Base-by-base conservation (phyloP, 176 grass and related monocot species). In the Urochloa ruziziensis region DNA sequence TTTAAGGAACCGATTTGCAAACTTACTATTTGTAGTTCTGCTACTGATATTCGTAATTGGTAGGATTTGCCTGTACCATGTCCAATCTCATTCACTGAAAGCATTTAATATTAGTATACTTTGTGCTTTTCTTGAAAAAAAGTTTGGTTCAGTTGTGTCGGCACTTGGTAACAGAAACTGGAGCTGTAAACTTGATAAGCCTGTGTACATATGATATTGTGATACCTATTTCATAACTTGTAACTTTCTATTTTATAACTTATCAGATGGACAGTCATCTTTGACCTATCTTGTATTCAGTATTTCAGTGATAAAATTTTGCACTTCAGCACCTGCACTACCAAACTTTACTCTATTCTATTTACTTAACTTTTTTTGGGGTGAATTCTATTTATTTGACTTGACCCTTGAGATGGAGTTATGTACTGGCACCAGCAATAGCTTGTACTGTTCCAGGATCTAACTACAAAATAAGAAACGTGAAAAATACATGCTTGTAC, bases 1-100 rank as follows among this genome's bases (percentile, higher is more conserved):
- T 79, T 35, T 88, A 40, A 49, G 72, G 42, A 71, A 71, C 16
- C 37, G 44, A 81, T 74, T 68, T 46, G 1, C 28, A 57, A 64
- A 74, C 17, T 75, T 65, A 21, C 54, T 34, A 74, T 42, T 25
- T 69, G 7, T 42, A 39, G 70, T 58, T 57, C 51, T 62, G 3
- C n/a, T n/a, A n/a, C n/a, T n/a, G n/a, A n/a, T n/a, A n/a, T n/a
- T n/a, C n/a, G n/a, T n/a, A n/a, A n/a, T n/a, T n/a, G n/a, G n/a
- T n/a, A n/a, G n/a, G 44, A 81, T 74, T 68, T 40, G 39, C 39
- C 4, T 40, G 39, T 40, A 40, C 39, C 39, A 40, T 40, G 10
- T 40, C 39, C 39, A 8, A 40, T 40, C 39, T 40, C 39, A 40
- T 40, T 8, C 39, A 1, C 39, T 40, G 39, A 40, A 8, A 40